Conservation (phyloP, 208 protist species). For the Leishmania major region DNA sequence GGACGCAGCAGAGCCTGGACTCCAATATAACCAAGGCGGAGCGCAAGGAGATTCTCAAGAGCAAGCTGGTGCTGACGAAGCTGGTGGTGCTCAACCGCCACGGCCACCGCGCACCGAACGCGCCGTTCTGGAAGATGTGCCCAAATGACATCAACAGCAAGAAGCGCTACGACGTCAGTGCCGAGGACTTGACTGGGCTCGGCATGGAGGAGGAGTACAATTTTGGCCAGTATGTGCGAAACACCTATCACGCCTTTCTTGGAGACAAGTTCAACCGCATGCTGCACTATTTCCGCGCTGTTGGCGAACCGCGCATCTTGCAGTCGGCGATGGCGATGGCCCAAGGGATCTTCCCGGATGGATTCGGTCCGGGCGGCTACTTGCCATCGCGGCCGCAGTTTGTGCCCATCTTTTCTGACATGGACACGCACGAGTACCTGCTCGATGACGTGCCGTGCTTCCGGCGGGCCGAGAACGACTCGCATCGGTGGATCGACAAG, state of each 20-base stretch:
- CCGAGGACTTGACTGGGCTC: constrained; percentile 73
- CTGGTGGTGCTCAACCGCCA: constrained; percentile 81
- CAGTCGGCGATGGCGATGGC: constrained; percentile 81
- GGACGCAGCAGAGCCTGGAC: constrained; percentile 40
- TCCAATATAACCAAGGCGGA: constrained; percentile 41
- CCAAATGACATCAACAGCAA: constrained; percentile 58
- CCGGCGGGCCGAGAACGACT: constrained; percentile 71
- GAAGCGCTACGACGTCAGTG: constrained; percentile 53
- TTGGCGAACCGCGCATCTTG: constrained; percentile 85
- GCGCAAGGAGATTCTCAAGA: constrained; percentile 31
- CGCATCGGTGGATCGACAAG: constrained; percentile 60
- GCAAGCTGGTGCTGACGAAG: constrained; percentile 71
- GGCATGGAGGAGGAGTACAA: constrained; percentile 86
- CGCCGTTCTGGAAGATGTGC: constrained; percentile 77
- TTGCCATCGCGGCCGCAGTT: constrained; percentile 78
- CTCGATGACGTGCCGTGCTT: constrained; percentile 88
- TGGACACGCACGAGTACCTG: constrained; percentile 89
- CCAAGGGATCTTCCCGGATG: constrained; percentile 78
- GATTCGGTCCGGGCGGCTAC: constrained; percentile 74
- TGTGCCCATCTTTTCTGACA: constrained; percentile 84
- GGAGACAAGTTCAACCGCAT: constrained; percentile 75
- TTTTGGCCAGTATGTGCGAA: constrained; percentile 67
- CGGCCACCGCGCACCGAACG: constrained; percentile 81
- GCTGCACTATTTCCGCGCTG: constrained; percentile 79
- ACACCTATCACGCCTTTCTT: constrained; percentile 62